These are phyloP conservation scores for Pascua sp. DNA, from an alignment of 1,284 basidiomycete genomes.

Conservation along the genomic window DNA sequence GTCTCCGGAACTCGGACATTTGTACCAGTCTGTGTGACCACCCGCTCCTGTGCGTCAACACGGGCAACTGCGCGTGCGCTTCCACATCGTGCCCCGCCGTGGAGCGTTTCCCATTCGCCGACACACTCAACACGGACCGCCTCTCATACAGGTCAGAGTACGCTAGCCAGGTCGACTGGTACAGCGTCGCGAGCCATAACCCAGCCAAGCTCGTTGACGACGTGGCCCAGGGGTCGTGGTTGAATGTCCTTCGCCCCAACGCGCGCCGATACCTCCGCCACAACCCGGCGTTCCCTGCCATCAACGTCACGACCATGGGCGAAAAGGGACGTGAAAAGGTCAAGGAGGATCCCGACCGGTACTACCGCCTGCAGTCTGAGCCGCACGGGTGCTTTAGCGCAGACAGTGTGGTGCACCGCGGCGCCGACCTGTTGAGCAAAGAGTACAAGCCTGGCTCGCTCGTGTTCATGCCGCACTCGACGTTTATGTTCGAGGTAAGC, in stretches of 20 bases:
- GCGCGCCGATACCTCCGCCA: conserved; percentile 26
- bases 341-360: conserved; percentile 16
- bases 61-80: conserved; percentile 31
- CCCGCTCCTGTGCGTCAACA: conserved; percentile 32
- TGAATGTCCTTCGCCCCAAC: conserved; percentile 30
- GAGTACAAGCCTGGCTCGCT: conserved; percentile 31
- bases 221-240: conserved; percentile 28
- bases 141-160: conserved; percentile 18
- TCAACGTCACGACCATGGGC: conserved; percentile 28
- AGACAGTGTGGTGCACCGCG: conserved; percentile 29
- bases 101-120: conserved; percentile 25
- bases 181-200: conserved; percentile 3
- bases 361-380: conserved; percentile 19
- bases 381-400: conserved; percentile 31
- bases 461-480: conserved; percentile 44
- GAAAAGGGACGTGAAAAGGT: conserved; percentile 10
- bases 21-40: conserved; percentile 35
- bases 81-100: conserved; percentile 18
- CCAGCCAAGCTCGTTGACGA: conserved; percentile 19
- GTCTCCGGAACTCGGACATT: conserved; percentile 6
- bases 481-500: conserved; percentile 6
- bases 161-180: conserved; percentile 1
- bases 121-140: conserved; percentile 21
- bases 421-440: conserved; percentile 20
- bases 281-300: conserved; percentile 15